phyloP scores from a whole-genome alignment of 2,329 filamentous ascomycete genomes.

The Onygena corvina region DNA sequence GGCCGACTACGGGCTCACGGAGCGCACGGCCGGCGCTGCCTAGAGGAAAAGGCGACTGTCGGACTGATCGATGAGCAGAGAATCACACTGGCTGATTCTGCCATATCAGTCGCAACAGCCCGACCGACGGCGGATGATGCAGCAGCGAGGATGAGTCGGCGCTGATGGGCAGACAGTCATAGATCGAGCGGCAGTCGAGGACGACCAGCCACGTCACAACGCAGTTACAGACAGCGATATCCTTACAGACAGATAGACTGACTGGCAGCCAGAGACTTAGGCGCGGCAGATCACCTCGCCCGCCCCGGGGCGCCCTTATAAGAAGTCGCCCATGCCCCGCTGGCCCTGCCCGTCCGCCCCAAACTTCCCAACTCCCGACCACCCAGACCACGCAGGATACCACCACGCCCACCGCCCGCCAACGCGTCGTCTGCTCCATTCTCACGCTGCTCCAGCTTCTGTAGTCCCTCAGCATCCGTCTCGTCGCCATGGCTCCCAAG shows the following conservation, averaged over 20 bases:
- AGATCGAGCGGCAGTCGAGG: not conserved
- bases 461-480: conserved; percentile 11
- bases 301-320: conserved; percentile 11
- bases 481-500: conserved; percentile 52
- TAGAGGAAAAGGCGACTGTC: no score
- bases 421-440: not conserved
- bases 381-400: conserved; percentile 19
- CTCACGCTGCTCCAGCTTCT: conserved; percentile 14
- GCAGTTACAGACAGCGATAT: not conserved
- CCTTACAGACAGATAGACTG: not conserved
- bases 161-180: not conserved
- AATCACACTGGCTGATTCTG: no score
- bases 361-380: conserved; percentile 25
- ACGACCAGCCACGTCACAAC: not conserved
- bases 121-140: no score
- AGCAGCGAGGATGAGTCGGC: not conserved
- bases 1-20: no score
- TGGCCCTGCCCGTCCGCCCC: conserved; percentile 22
- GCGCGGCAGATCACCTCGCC: conserved; percentile 5
- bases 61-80: no score
- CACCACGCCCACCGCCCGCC: conserved; percentile 5
- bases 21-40: no score
- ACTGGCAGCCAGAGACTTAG: conserved; percentile 15
- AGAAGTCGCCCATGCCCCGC: conserved; percentile 14
- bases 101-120: no score